A percentile compares a stretch with the other conserved stretches of the same genome.
phyloP scores from a whole-genome alignment of 225 moss, liverwort and hornwort genomes.

The Physcomitrium patens region DNA sequence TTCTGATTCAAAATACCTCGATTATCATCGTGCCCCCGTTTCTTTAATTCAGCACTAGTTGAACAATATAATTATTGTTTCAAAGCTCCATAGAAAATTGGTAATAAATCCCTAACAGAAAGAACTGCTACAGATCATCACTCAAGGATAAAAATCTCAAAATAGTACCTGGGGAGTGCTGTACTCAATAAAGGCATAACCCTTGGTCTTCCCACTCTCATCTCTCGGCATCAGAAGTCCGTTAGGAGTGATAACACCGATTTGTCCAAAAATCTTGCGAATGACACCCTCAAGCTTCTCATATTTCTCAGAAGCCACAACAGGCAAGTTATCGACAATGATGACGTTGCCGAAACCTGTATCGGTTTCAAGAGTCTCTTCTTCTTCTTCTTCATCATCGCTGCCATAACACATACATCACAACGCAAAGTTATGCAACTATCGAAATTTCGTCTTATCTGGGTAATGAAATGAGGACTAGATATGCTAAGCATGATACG shows the following conservation, averaged over 20 bases:
- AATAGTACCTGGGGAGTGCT: constrained; percentile 73
- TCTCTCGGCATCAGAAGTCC: constrained; percentile 95
- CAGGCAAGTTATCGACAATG: constrained; percentile 88
- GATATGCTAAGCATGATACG: neutral
- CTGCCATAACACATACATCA: constrained; percentile 44
- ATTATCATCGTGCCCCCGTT: neutral
- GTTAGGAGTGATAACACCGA: constrained; percentile 82
- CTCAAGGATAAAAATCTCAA: neutral
- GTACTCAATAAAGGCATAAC: constrained; percentile 94
- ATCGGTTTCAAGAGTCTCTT: constrained; percentile 88
- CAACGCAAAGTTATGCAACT: constrained; percentile 15
- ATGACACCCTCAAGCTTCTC: constrained; percentile 96
- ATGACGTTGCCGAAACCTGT: constrained; percentile 96
- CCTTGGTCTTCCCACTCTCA: constrained; percentile 81
- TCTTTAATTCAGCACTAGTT: neutral
- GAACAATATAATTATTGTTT: neutral
- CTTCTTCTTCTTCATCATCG: constrained; percentile 97
- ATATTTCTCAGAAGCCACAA: constrained; percentile 86
- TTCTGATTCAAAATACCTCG: too few relatives aligned
- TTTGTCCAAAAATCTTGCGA: constrained; percentile 94
- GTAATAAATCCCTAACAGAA: neutral
- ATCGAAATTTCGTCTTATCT: neutral
- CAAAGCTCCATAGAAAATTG: neutral
- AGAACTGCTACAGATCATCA: neutral
- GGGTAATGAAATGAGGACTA: neutral